Percentiles rank a stretch among this genome's conserved stretches.
Evolutionary conservation across 345 rosid species (phyloP).

Genomic region (Fremontodendron californicum): DNA sequence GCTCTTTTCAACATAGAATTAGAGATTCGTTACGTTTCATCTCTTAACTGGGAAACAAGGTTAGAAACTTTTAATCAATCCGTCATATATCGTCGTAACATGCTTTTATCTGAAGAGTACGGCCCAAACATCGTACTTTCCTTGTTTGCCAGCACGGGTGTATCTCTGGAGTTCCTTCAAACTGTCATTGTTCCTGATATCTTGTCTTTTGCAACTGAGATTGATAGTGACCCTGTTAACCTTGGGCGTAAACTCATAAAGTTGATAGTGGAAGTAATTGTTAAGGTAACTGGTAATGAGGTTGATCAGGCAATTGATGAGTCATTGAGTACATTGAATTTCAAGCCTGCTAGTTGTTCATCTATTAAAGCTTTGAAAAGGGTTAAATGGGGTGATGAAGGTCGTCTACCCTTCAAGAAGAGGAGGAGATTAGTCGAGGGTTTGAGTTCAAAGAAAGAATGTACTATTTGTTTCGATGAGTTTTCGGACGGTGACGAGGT

Average conservation of each 20-base stretch:
- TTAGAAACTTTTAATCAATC: no score
- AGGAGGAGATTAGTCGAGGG: background rate
- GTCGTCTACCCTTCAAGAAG: background rate
- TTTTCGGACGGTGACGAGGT: background rate
- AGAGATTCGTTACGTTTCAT: background rate
- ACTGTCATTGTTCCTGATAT: background rate
- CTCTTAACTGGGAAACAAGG: background rate
- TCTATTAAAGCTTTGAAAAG: background rate
- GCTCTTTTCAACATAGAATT: background rate
- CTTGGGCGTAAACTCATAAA: background rate
- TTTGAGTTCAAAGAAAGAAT: background rate
- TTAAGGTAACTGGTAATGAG: background rate
- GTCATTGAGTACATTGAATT: background rate
- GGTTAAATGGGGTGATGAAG: background rate
- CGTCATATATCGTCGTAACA: background rate
- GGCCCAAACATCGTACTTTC: background rate
- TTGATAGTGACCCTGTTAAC: background rate
- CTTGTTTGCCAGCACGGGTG: background rate
- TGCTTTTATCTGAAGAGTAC: background rate
- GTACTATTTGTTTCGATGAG: background rate
- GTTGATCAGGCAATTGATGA: background rate
- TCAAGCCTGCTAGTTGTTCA: background rate
- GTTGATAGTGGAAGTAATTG: background rate
- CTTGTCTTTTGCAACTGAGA: background rate
- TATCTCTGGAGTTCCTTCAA: background rate